These are phyloP conservation scores for Royoungia palumana DNA, from an alignment of 768 basidiomycete species.

Conservation along the genomic window DNA sequence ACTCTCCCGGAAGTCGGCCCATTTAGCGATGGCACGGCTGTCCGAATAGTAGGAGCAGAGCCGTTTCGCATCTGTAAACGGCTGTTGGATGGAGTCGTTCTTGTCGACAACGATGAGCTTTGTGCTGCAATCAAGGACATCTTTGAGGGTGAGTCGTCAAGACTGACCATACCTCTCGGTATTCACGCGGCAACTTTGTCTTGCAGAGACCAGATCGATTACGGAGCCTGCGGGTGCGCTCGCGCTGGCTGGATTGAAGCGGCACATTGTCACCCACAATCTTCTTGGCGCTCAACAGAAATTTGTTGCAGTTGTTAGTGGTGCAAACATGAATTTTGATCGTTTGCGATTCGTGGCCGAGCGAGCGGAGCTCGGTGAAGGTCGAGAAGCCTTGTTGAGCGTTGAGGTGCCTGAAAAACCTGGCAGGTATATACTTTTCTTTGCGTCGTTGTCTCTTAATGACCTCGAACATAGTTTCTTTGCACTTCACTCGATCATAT, in stretches of 20 bases:
- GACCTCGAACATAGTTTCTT: constrained; percentile 60
- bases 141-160: constrained; percentile 72
- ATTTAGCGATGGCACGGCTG: constrained; percentile 97
- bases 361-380: constrained; percentile 95
- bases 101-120: constrained; percentile 92
- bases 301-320: constrained; percentile 90
- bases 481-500: constrained; percentile 79
- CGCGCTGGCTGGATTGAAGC: constrained; percentile 87
- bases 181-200: background rate
- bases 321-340: constrained; percentile 99
- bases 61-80: constrained; percentile 89
- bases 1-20: constrained; percentile 88
- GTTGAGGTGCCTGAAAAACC: constrained; percentile 93
- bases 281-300: constrained; percentile 80
- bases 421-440: constrained; percentile 61
- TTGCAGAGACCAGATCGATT: constrained; percentile 81
- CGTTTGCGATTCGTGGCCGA: constrained; percentile 97
- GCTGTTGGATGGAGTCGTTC: constrained; percentile 76
- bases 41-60: constrained; percentile 92
- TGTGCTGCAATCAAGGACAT: constrained; percentile 99
- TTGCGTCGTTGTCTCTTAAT: background rate
- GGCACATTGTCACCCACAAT: constrained; percentile 75
- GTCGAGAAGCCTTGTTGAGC: constrained; percentile 87
- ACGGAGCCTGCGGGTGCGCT: constrained; percentile 97
- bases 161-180: background rate